Conservation (phyloP, 768 basidiomycete genomes). For the Mycena chlorophos region DNA sequence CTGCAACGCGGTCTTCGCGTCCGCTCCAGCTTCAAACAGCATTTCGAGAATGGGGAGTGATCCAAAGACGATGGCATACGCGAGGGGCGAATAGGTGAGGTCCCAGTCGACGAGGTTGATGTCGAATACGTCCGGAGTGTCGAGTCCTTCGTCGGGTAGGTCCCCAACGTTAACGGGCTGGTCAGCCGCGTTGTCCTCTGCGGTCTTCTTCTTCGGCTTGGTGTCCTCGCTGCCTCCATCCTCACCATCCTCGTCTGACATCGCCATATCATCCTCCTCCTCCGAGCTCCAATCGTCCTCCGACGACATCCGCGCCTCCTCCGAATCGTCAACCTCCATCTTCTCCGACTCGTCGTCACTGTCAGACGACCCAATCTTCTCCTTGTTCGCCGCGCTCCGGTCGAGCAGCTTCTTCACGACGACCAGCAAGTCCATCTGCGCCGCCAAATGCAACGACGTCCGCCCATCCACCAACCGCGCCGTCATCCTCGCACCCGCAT, state of each 20-base stretch:
- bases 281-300: slow-evolving; percentile 21
- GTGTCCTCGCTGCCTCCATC: slow-evolving; percentile 16
- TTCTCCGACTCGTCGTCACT: slow-evolving; percentile 37
- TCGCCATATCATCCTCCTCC: slow-evolving; percentile 29
- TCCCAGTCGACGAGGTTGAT: slow-evolving; percentile 61
- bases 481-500: slow-evolving; percentile 56
- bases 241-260: slow-evolving; percentile 19
- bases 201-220: slow-evolving; percentile 8
- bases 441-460: slow-evolving; percentile 56
- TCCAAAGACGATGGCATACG: slow-evolving; percentile 51
- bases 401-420: slow-evolving; percentile 54
- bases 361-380: slow-evolving; percentile 26
- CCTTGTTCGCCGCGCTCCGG: slow-evolving; percentile 44
- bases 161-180: slow-evolving; percentile 31
- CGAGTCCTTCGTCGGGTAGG: slow-evolving; percentile 49
- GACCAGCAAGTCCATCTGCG: slow-evolving; percentile 42
- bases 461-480: slow-evolving; percentile 58
- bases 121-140: slow-evolving; percentile 57
- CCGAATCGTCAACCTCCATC: slow-evolving; percentile 29
- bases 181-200: slow-evolving; percentile 12
- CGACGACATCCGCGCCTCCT: background rate
- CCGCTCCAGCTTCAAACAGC: slow-evolving; percentile 49
- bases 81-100: slow-evolving; percentile 51
- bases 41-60: slow-evolving; percentile 45
- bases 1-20: slow-evolving; percentile 39